Percentiles rank a stretch among this genome's conserved stretches.
Conservation (phyloP, 164 flowering plant genomes). For the Vitis rotundifolia region DNA sequence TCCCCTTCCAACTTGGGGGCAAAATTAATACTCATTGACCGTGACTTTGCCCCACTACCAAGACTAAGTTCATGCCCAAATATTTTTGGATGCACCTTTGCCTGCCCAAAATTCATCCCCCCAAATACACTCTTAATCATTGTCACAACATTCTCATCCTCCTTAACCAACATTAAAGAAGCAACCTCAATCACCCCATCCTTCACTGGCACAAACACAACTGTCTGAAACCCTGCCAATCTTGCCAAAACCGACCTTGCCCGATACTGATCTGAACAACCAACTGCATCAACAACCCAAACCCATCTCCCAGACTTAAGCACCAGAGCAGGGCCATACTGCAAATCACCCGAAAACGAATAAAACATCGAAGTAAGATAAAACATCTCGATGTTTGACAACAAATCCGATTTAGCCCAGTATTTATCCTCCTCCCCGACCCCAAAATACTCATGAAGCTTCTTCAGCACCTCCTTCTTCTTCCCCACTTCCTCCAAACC, state of each 20-base stretch:
- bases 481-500: slow-evolving; percentile 18
- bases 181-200: slow-evolving; percentile 84
- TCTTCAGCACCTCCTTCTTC: slow-evolving; percentile 43
- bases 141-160: slow-evolving; percentile 52
- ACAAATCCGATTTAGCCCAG: slow-evolving; percentile 29
- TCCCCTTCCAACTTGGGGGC: slow-evolving; percentile 76
- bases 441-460: slow-evolving; percentile 57
- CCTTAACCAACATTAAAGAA: slow-evolving; percentile 46
- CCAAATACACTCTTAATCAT: slow-evolving; percentile 47
- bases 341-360: slow-evolving; percentile 44
- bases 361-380: slow-evolving; percentile 70
- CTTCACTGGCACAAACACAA: slow-evolving; percentile 68
- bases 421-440: slow-evolving; percentile 46
- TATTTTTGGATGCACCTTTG: slow-evolving; percentile 46
- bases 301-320: slow-evolving; percentile 44
- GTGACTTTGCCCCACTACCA: slow-evolving; percentile 40
- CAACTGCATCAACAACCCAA: slow-evolving; percentile 51
- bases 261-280: slow-evolving; percentile 49
- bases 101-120: slow-evolving; percentile 24
- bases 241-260: slow-evolving; percentile 57
- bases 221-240: slow-evolving; percentile 55
- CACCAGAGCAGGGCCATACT: slow-evolving; percentile 43
- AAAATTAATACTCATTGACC: slow-evolving; percentile 51
- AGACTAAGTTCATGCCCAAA: slow-evolving; percentile 75
- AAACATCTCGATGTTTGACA: slow-evolving; percentile 70